Percentiles rank a stretch among this genome's conserved stretches.
Conservation (phyloP, 805 yeast genomes). For the Tetrapisispora arboricola region DNA sequence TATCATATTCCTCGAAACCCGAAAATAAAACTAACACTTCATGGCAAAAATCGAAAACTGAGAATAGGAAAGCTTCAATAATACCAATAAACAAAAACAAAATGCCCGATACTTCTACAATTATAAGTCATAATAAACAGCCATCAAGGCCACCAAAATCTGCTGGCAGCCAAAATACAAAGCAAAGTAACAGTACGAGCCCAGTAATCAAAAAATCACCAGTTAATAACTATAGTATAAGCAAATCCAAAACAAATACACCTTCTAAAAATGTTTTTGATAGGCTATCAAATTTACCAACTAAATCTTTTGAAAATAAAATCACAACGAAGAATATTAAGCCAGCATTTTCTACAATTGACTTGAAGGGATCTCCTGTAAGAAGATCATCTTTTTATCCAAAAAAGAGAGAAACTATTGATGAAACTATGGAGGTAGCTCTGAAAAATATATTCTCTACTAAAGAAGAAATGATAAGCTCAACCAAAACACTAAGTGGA, state of each 20-base stretch:
- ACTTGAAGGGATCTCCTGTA: constrained; percentile 24
- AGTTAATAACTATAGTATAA: neutral
- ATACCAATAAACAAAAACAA: neutral
- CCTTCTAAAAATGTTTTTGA: constrained; percentile 22
- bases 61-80: neutral
- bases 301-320: constrained; percentile 26
- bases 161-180: neutral
- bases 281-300: constrained; percentile 21
- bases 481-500: neutral
- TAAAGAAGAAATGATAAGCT: neutral
- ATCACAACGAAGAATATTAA: constrained; percentile 6
- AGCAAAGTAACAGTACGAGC: neutral
- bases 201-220: neutral
- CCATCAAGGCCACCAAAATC: neutral
- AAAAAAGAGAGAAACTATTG: constrained; percentile 7
- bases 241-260: neutral
- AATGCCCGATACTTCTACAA: neutral
- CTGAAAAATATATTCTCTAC: constrained; percentile 22
- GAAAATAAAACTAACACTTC: neutral
- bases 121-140: neutral
- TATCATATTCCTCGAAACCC: neutral
- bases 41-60: neutral
- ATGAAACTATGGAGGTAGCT: constrained; percentile 21
- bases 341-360: constrained; percentile 16
- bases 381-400: constrained; percentile 12